Evolutionary conservation across 345 rosid species (phyloP), one percentile per base, ranked within the genome.

Genomic region (Melastoma malabathricum): DNA sequence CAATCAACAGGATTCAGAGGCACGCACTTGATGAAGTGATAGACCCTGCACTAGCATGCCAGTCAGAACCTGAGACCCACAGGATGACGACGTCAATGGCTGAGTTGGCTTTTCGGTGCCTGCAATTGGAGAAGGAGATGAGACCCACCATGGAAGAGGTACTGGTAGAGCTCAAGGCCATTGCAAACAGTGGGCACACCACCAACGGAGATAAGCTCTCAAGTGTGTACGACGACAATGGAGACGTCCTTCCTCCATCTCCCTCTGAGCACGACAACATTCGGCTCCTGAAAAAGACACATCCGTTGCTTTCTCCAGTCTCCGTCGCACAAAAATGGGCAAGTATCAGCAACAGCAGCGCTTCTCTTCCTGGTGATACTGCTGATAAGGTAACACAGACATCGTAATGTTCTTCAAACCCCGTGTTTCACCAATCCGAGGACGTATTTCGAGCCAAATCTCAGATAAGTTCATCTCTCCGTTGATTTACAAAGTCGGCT

Each of bases 51-150:
- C 56, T 62, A 3, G 66, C 60, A 41, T 62, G 25, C 14, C 44
- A 49, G 23, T 22, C 55, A 10, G 55, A 48, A 27, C 10, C 17
- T 2, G 15, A 14, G 9, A 44, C 31, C 16, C 43, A 34, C 44
- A 45, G 49, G 31, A 55, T 48, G 38, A 50, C 10, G 1, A 50
- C 29, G 1, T 31, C 14, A 25, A 54, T 62, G 18, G 59, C 60
- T 0, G 56, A 55, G 46, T 55, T 62, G 23, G 66, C 60, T 15
- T 62, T 47, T 13, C 48, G 22, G 52, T 62, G 66, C 51, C 31
- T 62, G 59, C 66, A 62, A 49, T 44, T 29, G 48, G 55, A 56
- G 3, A 55, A 55, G 38, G 66, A 62, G 8, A 46, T 1, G 54
- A 62, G 66, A 1, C 57, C 57, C 16, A 16, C 63, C 1, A 47